These are phyloP conservation scores for Aspergillus heteromorphus DNA, from an alignment of 495 filamentous ascomycete genomes.

Conservation along the genomic window DNA sequence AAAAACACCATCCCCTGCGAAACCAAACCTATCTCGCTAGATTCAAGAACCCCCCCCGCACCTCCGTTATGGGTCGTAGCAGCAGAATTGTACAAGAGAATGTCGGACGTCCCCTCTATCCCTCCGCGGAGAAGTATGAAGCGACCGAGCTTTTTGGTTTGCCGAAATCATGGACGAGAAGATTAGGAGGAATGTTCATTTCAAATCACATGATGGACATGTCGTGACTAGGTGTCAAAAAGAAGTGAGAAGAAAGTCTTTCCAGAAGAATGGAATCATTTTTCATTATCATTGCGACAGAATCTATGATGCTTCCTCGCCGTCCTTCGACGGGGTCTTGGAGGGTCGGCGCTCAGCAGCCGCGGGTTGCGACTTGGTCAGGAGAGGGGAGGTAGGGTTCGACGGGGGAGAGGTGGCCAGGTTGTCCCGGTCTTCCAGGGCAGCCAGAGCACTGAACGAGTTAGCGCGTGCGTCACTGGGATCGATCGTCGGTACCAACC, in stretches of 20 bases:
- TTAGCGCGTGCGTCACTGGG: constrained; percentile 17
- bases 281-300: constrained; percentile 43
- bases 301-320: constrained; percentile 44
- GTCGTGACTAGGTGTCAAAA: constrained; percentile 18
- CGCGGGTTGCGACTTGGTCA: constrained; percentile 49
- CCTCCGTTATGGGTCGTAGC: constrained; percentile 10
- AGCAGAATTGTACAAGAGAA: constrained; percentile 22
- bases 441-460: constrained; percentile 50
- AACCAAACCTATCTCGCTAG: constrained; percentile 19
- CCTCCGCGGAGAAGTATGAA: constrained; percentile 12
- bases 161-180: constrained; percentile 30
- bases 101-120: constrained; percentile 15
- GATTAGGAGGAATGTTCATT: constrained; percentile 17
- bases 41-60: constrained; percentile 9
- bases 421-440: constrained; percentile 52
- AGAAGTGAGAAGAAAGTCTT: constrained; percentile 29
- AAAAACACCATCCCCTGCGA: constrained; percentile 13
- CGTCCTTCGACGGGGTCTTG: constrained; percentile 46
- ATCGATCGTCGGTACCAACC: constrained; percentile 46
- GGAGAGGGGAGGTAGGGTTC: constrained; percentile 51
- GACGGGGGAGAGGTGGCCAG: constrained; percentile 56
- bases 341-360: constrained; percentile 40
- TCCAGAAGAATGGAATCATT: constrained; percentile 37
- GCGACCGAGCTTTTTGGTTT: constrained; percentile 26
- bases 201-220: constrained; percentile 21